Base-by-base conservation (phyloP, 352 stramenopile species). In the Globisporangium sylvaticum region DNA sequence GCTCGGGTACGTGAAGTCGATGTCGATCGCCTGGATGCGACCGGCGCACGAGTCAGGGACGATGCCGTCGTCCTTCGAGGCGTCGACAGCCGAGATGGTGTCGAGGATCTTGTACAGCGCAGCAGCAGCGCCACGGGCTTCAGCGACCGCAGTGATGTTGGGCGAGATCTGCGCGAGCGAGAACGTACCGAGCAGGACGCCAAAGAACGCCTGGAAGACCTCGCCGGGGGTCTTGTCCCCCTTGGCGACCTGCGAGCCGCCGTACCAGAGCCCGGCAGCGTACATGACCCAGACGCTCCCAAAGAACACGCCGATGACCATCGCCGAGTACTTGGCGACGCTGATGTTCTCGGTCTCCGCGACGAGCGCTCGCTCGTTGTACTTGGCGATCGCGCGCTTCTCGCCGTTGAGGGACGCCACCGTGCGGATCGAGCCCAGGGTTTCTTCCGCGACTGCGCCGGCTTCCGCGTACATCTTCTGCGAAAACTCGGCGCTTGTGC, bases 201-300 rank as follows among this genome's bases (percentile, higher is more conserved):
- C 83, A 25, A 87, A 84, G 58, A 91, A 87, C 0, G 76, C 78
- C n/a, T 72, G 64, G 55, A 90, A 90, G n/a, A 87, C 78, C 2
- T 57, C 48, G 2, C 58, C 62, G 0, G 77, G 80, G 0, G 77
- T 66, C 15, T 73, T 55, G 46, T 83, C 66, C 25, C 34, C 59
- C 9, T 75, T 31, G 29, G 31, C 31, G 31, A 34, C 31, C 31
- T 34, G 2, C 2, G 31, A 34, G 4, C 31, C 31, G 31, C 31
- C 31, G 31, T 34, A 34, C 31, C 31, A 34, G 2, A 34, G 31
- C 2, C 31, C 31, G 0, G 31, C 31, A 7, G 31, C 31, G 31
- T 34, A 34, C 31, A 34, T 34, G 31, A 34, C 31, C 31, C 31
- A 34, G 31, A 34, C 4, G 4, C 31, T 34, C 2, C 31, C 31